Base-by-base conservation (phyloP, 352 stramenopile species). In the Elongisporangium undulatum region DNA sequence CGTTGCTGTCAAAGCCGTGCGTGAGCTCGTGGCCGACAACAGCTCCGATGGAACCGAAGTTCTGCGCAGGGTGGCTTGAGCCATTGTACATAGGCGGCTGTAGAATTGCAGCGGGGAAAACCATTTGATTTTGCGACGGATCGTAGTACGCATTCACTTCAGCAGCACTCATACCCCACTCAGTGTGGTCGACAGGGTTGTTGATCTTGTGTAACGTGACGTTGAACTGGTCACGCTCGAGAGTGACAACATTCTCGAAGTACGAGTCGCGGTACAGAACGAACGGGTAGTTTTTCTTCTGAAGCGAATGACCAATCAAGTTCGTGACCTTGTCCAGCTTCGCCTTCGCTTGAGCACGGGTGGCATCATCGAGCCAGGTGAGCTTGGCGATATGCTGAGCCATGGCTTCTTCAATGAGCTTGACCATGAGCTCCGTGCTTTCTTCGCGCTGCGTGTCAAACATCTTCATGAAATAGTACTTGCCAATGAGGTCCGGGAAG, bases 21-120 rank as follows among this genome's bases (percentile, higher is more conserved):
- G 88, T 97, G 66, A 98, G 95, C 71, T 98, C 94, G 65, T 98
- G 94, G 0, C 90, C 94, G 7, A 97, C 90, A 17, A 98, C 81
- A 16, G 90, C 82, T 20, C 91, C 90, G 62, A 98, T 94, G 0
- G 83, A 76, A 8, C 92, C 92, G 66, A 94, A 98, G 58, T 97
- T 97, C 21, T 93, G 83, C n/a, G 89, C 87, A 53, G 87, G 72
- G 61, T 92, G 71, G 5, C 67, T 75, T n/a, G 79, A 67, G 34
- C 67, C 69, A 23, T 94, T 76, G 64, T 96, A 98, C 58, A 98
- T 97, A 10, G 93, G 93, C 21, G 77, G 75, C 67, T 98, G 93
- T 20, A 98, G 69, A 52, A 98, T 97, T 7, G 88, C 93, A 2
- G 92, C 92, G 6, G 93, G 93, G 66, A 98, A 98, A 2, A 97